Base-by-base conservation (phyloP, 345 rosid genomes). In the Cochlearia excelsa region DNA sequence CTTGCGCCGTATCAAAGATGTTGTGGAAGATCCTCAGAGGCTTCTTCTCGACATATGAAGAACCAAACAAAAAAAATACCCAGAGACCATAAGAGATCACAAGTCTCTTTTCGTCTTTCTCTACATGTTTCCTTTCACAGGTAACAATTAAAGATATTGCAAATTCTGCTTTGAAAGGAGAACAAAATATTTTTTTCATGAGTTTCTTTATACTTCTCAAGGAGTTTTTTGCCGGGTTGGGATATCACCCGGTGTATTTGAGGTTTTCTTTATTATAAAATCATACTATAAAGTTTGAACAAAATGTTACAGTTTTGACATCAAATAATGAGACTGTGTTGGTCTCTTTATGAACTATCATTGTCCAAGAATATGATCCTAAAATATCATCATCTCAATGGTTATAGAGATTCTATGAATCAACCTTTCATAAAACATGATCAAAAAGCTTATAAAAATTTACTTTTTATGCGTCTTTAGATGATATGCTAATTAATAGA, bases 1-100 rank as follows among this genome's bases (percentile, higher is more conserved):
- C 84, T 63, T 88, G 69, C 95, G 95, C 7, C 92, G 90, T 28
- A 88, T 88, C 46, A 88, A 88, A 75, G 95, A 88, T 61, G 92
- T 88, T 7, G 84, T 85, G 4, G 95, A 88, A 79, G 95, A 88
- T 57, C 95, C 95, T 8, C 89, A 87, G 46, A 74, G 95, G 72
- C 86, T 88, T 55, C 89, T 88, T 33, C 88, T 88, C 26, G 95
- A 88, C 59, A 60, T 85, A 57, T 87, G 49, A 52, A 42, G 26
- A 16, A 16, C 23, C 23, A 16, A 16, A 16, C 23, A 16, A 16
- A 16, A 16, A 16, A 57, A 42, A 30, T 35, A 64, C 7, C 26
- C 2, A 3, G 63, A 49, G 28, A 55, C 40, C 31, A 8, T 6
- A 49, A 50, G 68, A 10, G 49, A 37, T 46, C 1, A 35, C 2